Percentiles rank a stretch among this genome's conserved stretches.
phyloP scores from a whole-genome alignment of 192 early-diverging fungal genomes.

The Fimicolochytrium jonesii region DNA sequence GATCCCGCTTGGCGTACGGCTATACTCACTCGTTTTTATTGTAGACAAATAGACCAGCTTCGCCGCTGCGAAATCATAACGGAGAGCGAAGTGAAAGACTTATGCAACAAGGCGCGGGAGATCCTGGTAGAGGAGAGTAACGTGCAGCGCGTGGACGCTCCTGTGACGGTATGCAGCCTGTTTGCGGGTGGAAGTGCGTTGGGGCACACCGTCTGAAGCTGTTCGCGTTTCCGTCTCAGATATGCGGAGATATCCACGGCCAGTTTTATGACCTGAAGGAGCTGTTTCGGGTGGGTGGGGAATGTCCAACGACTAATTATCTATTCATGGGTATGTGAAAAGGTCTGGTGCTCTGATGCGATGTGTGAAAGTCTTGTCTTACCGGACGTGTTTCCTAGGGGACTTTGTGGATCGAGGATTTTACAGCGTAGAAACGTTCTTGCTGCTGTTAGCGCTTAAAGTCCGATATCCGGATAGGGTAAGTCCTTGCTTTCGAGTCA shows the following conservation, averaged over 20 bases:
- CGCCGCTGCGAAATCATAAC: slow-evolving; percentile 87
- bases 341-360: too few species aligned
- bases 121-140: slow-evolving; percentile 95
- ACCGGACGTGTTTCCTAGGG: slow-evolving; percentile 38
- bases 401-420: slow-evolving; percentile 99
- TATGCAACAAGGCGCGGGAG: slow-evolving; percentile 92
- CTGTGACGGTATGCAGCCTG: slow-evolving; percentile 79
- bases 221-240: too few species aligned
- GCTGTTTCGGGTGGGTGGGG: slow-evolving; percentile 94
- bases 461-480: slow-evolving; percentile 79
- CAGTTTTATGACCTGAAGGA: slow-evolving; percentile 98
- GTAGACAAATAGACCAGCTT: slow-evolving; percentile 73
- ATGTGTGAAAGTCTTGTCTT: too few species aligned
- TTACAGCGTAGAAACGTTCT: slow-evolving; percentile 97
- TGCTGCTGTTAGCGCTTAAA: slow-evolving; percentile 92
- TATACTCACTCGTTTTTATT: not conserved
- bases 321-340: slow-evolving; percentile 89
- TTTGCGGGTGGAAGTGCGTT: too few species aligned
- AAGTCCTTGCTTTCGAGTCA: too few species aligned
- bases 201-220: too few species aligned
- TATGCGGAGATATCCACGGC: slow-evolving; percentile 99
- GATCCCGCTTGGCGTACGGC: too few species aligned
- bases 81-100: slow-evolving; percentile 87
- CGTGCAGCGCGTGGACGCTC: slow-evolving; percentile 91
- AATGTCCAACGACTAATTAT: slow-evolving; percentile 96